Evolutionary conservation across 768 basidiomycete species (phyloP), one percentile per base, ranked within the genome.

Genomic region (Daedaleopsis sinensis): DNA sequence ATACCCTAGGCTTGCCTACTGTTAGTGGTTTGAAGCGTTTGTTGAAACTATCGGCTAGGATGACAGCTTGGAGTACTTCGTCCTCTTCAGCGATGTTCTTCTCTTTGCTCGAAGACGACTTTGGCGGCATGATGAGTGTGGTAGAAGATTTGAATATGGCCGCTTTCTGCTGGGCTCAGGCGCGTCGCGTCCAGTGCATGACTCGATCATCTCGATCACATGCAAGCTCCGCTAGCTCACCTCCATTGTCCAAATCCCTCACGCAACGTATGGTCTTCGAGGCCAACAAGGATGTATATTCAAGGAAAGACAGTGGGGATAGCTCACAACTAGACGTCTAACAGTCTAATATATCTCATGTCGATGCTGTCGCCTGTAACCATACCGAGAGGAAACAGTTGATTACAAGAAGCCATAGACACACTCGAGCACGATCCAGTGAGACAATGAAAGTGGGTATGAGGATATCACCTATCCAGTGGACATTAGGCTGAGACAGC

Each of bases 21-120:
- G 94, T 96, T n/a, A 97, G 82, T 19, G 95, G 96, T 58, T 90
- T 84, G 71, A 98, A 96, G 57, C 94, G 85, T 69, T 88, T 91
- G 80, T 97, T 96, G 79, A 96, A 97, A 66, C 93, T 95, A 73
- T 99, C 96, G 12, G 96, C 94, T 44, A 99, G 88, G 47, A 99
- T 87, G 58, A 98, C 91, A 18, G 96, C 96, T 70, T 98, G 96
- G 0, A 98, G 79, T 19, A 93, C 86, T 53, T 97, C 90, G 55
- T 95, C 92, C 52, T 94, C 89, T 15, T 87, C 86, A 53, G 81
- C 82, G 39, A 85, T 78, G 15, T 86, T 73, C 62, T 87, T 87
- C 65, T 91, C 89, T 68, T 89, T 90, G 46, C 79, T 79, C 37
- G 70, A 71, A 8, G 80, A 74, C 7, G 73, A 69, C 76, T 91